Conservation (phyloP, 192 early-diverging fungal genomes). For the Rhizoclosmatium sp. region DNA sequence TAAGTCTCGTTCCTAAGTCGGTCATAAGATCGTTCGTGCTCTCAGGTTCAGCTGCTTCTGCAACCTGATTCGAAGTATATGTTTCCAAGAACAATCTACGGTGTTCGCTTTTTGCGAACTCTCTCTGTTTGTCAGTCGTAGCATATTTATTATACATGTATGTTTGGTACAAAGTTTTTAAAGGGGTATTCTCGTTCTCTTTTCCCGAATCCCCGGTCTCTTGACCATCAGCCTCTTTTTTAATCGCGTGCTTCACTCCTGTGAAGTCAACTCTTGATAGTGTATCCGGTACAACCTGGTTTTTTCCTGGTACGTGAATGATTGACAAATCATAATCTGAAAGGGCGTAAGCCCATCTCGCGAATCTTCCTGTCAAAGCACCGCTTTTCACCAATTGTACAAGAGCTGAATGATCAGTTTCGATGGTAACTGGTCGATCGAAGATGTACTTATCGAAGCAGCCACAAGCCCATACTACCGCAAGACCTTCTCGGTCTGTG, state of each 20-base stretch:
- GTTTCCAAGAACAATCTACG: too few species aligned
- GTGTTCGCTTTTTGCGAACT: too few species aligned
- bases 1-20: neutral
- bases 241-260: neutral
- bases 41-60: too few species aligned
- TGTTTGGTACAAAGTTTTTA: neutral
- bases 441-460: neutral
- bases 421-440: conserved; percentile 20
- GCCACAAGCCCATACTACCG: conserved; percentile 46
- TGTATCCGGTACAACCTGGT: neutral
- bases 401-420: conserved; percentile 45
- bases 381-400: conserved; percentile 29
- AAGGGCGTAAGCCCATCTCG: conserved; percentile 35
- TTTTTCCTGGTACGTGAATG: conserved; percentile 18
- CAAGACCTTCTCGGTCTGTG: conserved; percentile 42
- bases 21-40: neutral
- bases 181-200: neutral
- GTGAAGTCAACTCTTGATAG: neutral
- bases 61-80: too few species aligned
- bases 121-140: neutral
- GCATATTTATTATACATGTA: neutral
- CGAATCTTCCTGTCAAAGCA: neutral
- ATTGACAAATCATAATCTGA: conserved; percentile 28
- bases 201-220: neutral
- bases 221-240: neutral